Evolutionary conservation across 129 eudicot genomes (phyloP), one percentile per base, ranked within the genome.

Genomic region (Arctium lappa): DNA sequence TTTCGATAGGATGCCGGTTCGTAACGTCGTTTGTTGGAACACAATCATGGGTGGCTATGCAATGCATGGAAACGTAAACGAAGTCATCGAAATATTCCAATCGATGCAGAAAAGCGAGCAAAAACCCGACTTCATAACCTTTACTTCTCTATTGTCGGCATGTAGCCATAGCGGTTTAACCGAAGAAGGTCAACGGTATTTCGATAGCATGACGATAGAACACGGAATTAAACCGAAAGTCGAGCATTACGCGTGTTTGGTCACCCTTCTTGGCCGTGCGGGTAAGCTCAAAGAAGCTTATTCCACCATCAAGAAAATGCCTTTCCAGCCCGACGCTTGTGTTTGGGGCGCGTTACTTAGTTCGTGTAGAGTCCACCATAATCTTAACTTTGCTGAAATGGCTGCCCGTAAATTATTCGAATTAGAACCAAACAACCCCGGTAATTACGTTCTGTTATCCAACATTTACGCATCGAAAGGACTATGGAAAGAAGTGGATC

Each of bases 311-410:
- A 83, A 79, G 73, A 63, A 86, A 69, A 95, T 95, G 99, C 97
- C 99, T 18, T 84, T 86, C 36, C 86, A 91, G 75, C 97, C 99
- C 3, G 97, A 91, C 79, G 97, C 95, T 34, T 95, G 97, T 84
- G 97, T 95, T 37, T 95, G 99, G 97, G 99, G 99, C 69, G 94
- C 99, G 53, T 87, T 95, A 73, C 86, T 93, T 48, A 91, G 97
- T 91, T 93, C 99, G 38, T 95, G 99, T 75, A 87, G 97, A 85
- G 88, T 91, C 60, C 90, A 93, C 72, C 85, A 88, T 32, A 88
- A 89, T 72, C 46, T 90, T 74, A 76, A 72, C 16, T 79, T 95
- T 80, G 97, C 89, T 22, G 94, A 93, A 85, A 33, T 90, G 76
- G 97, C 99, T 73, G 97, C 99, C 33, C 16, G 81, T 38, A 90